phyloP scores from a whole-genome alignment of 768 basidiomycete species.

The Candolleomyces aberdarensis region DNA sequence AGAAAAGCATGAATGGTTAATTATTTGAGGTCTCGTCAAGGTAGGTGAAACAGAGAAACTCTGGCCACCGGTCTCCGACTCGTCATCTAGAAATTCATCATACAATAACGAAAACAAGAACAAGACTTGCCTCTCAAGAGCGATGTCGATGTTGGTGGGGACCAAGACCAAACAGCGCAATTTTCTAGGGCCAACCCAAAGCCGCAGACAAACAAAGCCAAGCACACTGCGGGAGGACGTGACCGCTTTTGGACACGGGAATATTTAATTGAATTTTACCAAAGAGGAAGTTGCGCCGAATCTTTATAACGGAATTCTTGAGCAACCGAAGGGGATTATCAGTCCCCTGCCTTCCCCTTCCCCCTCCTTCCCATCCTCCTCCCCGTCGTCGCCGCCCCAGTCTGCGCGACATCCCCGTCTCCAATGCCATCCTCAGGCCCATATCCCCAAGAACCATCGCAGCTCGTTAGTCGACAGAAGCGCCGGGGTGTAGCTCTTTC shows the following conservation, averaged over 20 bases:
- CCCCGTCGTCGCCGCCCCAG: conserved; percentile 13
- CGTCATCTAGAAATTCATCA: conserved; percentile 61
- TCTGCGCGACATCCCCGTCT: conserved; percentile 6
- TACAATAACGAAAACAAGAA: conserved; percentile 14
- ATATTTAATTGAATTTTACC: background rate
- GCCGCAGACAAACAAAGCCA: conserved; percentile 23
- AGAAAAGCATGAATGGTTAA: conserved; percentile 96
- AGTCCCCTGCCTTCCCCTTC: conserved; percentile 5
- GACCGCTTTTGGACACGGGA: background rate
- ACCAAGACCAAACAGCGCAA: conserved; percentile 10
- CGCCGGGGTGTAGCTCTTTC: conserved; percentile 55
- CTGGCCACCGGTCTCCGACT: conserved; percentile 68
- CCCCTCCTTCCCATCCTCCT: conserved; percentile 23
- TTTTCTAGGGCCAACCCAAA: conserved; percentile 7
- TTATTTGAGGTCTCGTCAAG: conserved; percentile 60
- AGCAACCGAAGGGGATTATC: conserved; percentile 1
- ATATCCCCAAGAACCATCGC: conserved; percentile 3
- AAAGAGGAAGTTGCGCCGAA: background rate
- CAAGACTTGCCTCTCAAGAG: conserved; percentile 10
- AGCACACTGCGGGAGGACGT: conserved; percentile 6
- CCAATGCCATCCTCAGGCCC: conserved; percentile 1
- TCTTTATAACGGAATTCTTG: conserved; percentile 4
- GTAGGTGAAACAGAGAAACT: conserved; percentile 55
- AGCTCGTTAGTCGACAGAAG: conserved; percentile 40
- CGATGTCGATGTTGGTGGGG: conserved; percentile 8